Conservation (phyloP, 2,329 filamentous ascomycete species). For the Penicillium sp. region DNA sequence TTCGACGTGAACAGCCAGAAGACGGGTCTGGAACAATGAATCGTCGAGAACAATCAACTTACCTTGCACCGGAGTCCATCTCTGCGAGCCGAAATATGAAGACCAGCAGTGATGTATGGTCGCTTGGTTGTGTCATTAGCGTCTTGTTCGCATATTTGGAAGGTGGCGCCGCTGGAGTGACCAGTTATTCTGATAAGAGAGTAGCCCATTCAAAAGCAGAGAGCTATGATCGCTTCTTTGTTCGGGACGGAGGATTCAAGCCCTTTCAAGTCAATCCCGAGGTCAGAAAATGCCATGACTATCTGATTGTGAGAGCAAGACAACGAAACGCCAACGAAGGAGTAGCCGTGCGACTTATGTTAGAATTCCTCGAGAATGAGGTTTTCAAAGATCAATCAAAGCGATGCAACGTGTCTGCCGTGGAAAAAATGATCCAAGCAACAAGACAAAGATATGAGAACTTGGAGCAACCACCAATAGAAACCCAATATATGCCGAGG, state of each 20-base stretch:
- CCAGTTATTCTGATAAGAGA: conserved; percentile 19
- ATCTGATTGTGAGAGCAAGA: conserved; percentile 7
- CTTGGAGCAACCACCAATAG: not conserved
- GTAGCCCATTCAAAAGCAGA: conserved; percentile 21
- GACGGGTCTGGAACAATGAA: not conserved
- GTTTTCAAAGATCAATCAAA: conserved; percentile 25
- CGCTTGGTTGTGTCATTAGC: conserved; percentile 43
- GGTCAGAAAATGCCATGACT: conserved; percentile 15
- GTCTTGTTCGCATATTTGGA: conserved; percentile 41
- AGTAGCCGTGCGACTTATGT: conserved; percentile 23
- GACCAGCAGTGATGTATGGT: conserved; percentile 43
- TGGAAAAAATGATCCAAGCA: conserved; percentile 20
- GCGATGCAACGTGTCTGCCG: conserved; percentile 17
- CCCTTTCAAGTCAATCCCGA: conserved; percentile 4
- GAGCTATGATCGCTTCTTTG: conserved; percentile 16
- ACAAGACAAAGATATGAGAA: conserved; percentile 2
- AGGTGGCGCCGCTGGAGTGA: conserved; percentile 29
- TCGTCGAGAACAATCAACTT: conserved; percentile 30
- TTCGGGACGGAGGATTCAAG: not conserved
- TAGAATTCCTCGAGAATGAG: conserved; percentile 27
- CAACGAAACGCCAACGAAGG: conserved; percentile 15
- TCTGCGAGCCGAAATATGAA: conserved; percentile 29
- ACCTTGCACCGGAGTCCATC: conserved; percentile 38
- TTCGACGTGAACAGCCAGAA: not conserved
- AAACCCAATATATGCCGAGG: not conserved